These are phyloP conservation scores for Scheffersomyces parashehatae DNA, from an alignment of 1,139 yeast species.

Conservation along the genomic window DNA sequence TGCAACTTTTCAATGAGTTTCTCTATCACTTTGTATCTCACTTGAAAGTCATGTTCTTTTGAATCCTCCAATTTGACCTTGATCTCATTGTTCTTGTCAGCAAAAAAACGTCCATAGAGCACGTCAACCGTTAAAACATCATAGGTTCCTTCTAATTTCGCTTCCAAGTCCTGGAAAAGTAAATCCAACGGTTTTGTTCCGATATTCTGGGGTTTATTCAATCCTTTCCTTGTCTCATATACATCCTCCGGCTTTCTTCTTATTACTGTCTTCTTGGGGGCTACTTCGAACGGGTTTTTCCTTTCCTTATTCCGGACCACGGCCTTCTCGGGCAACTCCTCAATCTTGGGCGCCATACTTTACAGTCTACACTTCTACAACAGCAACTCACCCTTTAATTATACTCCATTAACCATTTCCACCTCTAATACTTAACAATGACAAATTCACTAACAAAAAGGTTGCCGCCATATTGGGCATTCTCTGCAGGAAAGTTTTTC, in stretches of 20 bases:
- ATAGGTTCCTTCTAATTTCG: slow-evolving; percentile 23
- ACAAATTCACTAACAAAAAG: no score
- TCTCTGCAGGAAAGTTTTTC: not conserved
- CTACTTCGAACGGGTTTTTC: slow-evolving; percentile 36
- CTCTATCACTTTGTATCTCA: slow-evolving; percentile 25
- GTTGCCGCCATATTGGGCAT: no score
- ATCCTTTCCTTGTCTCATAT: slow-evolving; percentile 36
- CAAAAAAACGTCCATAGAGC: slow-evolving; percentile 11
- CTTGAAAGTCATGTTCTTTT: slow-evolving; percentile 4
- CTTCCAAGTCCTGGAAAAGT: slow-evolving; percentile 33
- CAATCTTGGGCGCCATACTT: slow-evolving; percentile 30
- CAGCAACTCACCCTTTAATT: no score
- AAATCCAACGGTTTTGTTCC: slow-evolving; percentile 38
- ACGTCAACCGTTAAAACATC: slow-evolving; percentile 23
- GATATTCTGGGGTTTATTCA: slow-evolving; percentile 32
- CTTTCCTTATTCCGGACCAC: slow-evolving; percentile 4
- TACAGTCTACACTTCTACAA: not conserved
- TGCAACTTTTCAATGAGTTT: slow-evolving; percentile 31
- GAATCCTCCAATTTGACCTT: not conserved
- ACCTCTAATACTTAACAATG: no score
- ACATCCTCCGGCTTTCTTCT: slow-evolving; percentile 36
- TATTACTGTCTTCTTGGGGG: slow-evolving; percentile 29
- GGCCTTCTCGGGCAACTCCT: slow-evolving; percentile 10
- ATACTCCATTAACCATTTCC: no score
- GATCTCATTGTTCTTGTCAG: not conserved